Conservation (phyloP, 257 asterid species). For the Dorcoceras hygrometricum region DNA sequence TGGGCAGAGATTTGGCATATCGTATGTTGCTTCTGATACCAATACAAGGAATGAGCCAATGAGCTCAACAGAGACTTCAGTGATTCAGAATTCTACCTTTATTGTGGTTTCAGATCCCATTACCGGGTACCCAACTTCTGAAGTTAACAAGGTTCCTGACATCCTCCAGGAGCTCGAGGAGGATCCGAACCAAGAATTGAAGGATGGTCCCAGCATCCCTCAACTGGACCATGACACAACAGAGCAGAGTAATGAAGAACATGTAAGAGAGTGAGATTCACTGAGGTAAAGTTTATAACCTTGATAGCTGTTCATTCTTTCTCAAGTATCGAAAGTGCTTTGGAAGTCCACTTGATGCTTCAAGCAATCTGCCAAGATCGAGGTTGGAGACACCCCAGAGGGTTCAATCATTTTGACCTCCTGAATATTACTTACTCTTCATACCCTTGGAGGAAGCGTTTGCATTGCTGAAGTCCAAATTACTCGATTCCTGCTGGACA, state of each 20-base stretch:
- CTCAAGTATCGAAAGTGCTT: not conserved
- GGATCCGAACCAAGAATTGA: slow-evolving; percentile 9
- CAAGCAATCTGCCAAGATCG: not conserved
- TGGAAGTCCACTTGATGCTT: not conserved
- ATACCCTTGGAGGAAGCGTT: not conserved
- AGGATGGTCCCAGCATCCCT: not conserved
- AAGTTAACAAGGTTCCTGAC: slow-evolving; percentile 34
- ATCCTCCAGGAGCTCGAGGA: slow-evolving; percentile 22
- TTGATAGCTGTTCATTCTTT: not conserved
- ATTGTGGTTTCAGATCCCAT: slow-evolving; percentile 35
- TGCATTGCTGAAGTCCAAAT: not conserved
- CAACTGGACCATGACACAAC: not conserved
- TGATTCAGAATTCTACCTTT: slow-evolving; percentile 36
- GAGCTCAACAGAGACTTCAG: slow-evolving; percentile 32
- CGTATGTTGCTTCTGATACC: slow-evolving; percentile 42
- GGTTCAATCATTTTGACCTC: not conserved
- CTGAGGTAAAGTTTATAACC: not conserved
- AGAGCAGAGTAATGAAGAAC: not conserved
- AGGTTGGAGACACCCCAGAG: not conserved
- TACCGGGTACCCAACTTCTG: slow-evolving; percentile 27
- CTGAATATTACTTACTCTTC: not conserved
- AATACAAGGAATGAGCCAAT: slow-evolving; percentile 40
- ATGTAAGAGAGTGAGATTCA: not conserved
- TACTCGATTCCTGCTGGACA: not conserved
- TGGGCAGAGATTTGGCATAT: slow-evolving; percentile 79